Evolutionary conservation across 2,329 filamentous ascomycete species (phyloP).

Genomic region (Colletotrichum sojae): DNA sequence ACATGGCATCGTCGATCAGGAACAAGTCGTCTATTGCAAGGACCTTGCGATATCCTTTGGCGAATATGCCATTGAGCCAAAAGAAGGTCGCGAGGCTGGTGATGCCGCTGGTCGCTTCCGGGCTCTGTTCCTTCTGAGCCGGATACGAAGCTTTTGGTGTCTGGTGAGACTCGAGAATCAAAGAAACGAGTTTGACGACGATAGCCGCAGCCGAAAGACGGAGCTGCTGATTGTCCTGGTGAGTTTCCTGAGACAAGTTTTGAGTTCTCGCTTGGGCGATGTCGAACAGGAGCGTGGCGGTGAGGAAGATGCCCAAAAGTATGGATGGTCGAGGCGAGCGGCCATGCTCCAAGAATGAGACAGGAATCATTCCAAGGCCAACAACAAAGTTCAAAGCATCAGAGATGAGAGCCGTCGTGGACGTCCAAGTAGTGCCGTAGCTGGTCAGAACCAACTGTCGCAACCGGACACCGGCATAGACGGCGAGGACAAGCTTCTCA

Average conservation of each 20-base stretch:
- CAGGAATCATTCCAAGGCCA: constrained; percentile 45
- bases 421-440: constrained; percentile 24
- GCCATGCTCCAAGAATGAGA: constrained; percentile 50
- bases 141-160: constrained; percentile 36
- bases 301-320: constrained; percentile 23
- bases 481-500: constrained; percentile 5
- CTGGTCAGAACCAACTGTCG: constrained; percentile 12
- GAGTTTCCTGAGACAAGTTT: constrained; percentile 20
- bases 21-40: constrained; percentile 49
- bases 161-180: constrained; percentile 43
- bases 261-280: constrained; percentile 9
- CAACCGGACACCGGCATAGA: constrained; percentile 14
- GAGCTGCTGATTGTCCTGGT: constrained; percentile 1
- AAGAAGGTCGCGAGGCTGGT: constrained; percentile 49
- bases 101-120: constrained; percentile 51
- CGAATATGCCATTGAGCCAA: constrained; percentile 53
- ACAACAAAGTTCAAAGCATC: constrained; percentile 48
- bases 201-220: constrained; percentile 40
- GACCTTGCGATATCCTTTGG: constrained; percentile 49
- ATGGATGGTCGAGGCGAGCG: constrained; percentile 47
- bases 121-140: constrained; percentile 53
- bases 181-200: constrained; percentile 41
- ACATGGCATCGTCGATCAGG: constrained; percentile 39
- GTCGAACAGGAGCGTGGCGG: constrained; percentile 15
- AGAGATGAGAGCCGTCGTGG: constrained; percentile 34